These are phyloP conservation scores for Fusarium begoniae DNA, from an alignment of 2,329 filamentous ascomycete genomes.

Conservation along the genomic window DNA sequence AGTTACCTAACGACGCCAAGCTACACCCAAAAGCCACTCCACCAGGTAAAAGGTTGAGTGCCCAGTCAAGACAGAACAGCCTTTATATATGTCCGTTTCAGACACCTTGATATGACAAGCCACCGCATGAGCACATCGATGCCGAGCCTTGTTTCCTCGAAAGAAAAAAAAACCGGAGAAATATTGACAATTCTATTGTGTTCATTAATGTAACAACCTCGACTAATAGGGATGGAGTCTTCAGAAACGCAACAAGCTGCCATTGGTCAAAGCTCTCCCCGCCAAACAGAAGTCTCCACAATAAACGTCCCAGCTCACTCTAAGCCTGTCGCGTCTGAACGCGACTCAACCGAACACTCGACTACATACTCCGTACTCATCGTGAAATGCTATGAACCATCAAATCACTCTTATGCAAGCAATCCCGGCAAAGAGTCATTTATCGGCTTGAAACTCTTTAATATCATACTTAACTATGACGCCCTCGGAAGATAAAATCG, in stretches of 20 bases:
- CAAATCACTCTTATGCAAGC: neutral
- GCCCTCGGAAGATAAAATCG: conserved; percentile 53
- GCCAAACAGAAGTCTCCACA: conserved; percentile 14
- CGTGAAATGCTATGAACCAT: neutral
- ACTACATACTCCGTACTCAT: neutral
- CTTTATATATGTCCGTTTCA: neutral
- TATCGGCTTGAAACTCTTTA: neutral
- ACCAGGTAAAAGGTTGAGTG: neutral
- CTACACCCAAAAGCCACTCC: conserved; percentile 20
- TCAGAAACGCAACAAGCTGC: neutral
- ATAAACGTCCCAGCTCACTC: conserved; percentile 19
- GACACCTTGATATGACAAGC: neutral
- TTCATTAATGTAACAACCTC: neutral
- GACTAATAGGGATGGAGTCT: neutral
- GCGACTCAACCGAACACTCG: conserved; percentile 30
- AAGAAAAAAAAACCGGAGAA: neutral
- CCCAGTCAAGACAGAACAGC: neutral
- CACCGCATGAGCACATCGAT: neutral
- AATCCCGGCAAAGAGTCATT: neutral
- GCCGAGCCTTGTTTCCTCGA: neutral
- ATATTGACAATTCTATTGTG: neutral
- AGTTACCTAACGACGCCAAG: conserved; percentile 13
- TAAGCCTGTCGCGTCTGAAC: conserved; percentile 28
- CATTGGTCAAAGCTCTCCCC: conserved; percentile 36
- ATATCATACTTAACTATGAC: conserved; percentile 46